Evolutionary conservation across 345 rosid species (phyloP).

Genomic region (Psidium friedrichsthalianum): DNA sequence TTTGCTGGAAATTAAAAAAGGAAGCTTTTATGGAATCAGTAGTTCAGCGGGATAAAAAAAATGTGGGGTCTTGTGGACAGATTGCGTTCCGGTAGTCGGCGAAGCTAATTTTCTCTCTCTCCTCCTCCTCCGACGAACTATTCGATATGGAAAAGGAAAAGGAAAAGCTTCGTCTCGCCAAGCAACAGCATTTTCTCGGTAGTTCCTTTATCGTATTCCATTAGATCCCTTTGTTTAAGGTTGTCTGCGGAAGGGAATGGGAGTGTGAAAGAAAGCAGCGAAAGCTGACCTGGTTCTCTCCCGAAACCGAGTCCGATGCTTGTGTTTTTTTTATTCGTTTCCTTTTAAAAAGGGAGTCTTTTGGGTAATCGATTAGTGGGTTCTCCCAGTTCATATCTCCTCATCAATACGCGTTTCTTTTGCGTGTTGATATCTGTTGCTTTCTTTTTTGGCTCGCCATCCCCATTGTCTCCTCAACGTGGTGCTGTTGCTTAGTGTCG

Average conservation of each 20-base stretch:
- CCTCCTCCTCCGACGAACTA: no score
- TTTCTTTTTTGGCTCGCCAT: background rate
- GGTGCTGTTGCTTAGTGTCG: slow-evolving; percentile 8
- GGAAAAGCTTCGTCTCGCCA: background rate
- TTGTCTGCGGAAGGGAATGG: background rate
- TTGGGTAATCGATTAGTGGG: slow-evolving; percentile 7
- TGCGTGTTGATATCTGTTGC: slow-evolving; percentile 10
- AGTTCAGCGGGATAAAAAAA: background rate
- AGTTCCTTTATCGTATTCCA: background rate
- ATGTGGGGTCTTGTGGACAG: background rate
- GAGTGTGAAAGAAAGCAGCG: background rate
- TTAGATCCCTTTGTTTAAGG: background rate
- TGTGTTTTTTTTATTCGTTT: background rate
- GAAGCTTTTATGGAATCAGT: background rate
- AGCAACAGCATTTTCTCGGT: background rate
- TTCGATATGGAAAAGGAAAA: background rate
- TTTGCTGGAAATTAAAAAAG: background rate
- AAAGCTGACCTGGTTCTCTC: background rate
- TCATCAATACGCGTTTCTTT: slow-evolving; percentile 54
- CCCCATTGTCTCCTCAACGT: background rate
- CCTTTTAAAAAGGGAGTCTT: background rate
- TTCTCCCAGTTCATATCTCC: slow-evolving; percentile 43
- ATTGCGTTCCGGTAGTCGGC: background rate
- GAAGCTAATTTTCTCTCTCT: background rate
- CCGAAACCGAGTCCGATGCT: background rate